Conservation (phyloP, 495 filamentous ascomycete genomes). For the Aspergillus biplanus region DNA sequence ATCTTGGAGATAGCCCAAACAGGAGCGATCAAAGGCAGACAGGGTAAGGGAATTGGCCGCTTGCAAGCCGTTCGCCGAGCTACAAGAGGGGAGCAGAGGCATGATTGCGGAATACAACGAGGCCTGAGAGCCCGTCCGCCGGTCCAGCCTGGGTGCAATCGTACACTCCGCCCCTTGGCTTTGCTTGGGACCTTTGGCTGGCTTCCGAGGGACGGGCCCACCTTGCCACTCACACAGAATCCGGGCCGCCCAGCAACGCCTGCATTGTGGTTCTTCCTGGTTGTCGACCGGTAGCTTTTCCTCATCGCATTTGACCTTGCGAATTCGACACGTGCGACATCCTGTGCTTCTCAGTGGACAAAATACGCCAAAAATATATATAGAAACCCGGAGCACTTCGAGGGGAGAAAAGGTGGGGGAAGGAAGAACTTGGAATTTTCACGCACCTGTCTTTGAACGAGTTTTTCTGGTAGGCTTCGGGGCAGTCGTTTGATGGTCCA, state of each 20-base stretch:
- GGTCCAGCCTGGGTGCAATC: background rate
- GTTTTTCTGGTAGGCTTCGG: slow-evolving; percentile 30
- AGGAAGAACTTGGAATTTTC: background rate
- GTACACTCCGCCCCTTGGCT: slow-evolving; percentile 10
- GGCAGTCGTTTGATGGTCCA: background rate
- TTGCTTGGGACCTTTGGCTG: slow-evolving; percentile 19
- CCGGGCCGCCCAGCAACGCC: slow-evolving; percentile 31
- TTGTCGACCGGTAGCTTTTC: slow-evolving; percentile 30
- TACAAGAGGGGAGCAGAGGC: no score
- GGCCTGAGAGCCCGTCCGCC: no score
- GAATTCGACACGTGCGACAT: slow-evolving; percentile 41
- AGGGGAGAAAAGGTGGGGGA: background rate
- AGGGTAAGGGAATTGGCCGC: slow-evolving; percentile 36
- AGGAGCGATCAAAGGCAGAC: slow-evolving; percentile 34
- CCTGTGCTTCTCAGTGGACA: slow-evolving; percentile 19
- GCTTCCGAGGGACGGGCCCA: slow-evolving; percentile 32
- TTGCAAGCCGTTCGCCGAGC: slow-evolving; percentile 20
- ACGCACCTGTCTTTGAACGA: slow-evolving; percentile 39
- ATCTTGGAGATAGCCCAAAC: slow-evolving; percentile 33
- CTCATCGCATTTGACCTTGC: slow-evolving; percentile 43
- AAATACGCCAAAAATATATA: no score
- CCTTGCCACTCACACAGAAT: slow-evolving; percentile 39
- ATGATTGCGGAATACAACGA: no score
- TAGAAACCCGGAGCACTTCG: background rate
- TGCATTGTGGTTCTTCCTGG: slow-evolving; percentile 38